Percentiles rank a stretch among this genome's conserved stretches.
phyloP scores from a whole-genome alignment of 108 stramenopile species.

The Schizochytrium sp. region DNA sequence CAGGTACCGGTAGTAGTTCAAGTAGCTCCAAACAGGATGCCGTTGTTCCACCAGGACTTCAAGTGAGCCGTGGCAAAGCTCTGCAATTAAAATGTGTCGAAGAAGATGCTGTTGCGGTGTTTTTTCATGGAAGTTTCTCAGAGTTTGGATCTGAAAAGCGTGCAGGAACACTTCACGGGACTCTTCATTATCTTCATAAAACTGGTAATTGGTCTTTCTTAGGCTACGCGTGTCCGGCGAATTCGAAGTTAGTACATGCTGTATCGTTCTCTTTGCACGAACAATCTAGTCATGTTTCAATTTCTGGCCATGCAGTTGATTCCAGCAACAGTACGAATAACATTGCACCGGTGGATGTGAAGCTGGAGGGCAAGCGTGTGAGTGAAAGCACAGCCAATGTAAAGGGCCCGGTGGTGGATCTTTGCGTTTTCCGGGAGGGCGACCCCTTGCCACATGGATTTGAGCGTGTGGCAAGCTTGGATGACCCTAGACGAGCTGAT shows the following conservation, averaged over 20 bases:
- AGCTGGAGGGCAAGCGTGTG: constrained; percentile 3
- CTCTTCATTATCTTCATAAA: background rate
- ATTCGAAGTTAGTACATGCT: background rate
- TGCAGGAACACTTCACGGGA: background rate
- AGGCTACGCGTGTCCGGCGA: background rate
- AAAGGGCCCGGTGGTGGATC: constrained; percentile 34
- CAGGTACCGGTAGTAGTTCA: background rate
- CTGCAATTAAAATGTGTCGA: background rate
- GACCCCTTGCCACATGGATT: constrained; percentile 6
- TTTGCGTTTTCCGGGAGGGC: constrained; percentile 29
- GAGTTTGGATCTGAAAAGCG: background rate
- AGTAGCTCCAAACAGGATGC: background rate
- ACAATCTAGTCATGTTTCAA: background rate
- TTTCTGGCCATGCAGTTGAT: background rate
- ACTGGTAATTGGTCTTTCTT: background rate
- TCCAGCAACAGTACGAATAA: background rate
- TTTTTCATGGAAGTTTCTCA: background rate
- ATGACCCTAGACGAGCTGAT: background rate
- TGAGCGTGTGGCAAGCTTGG: background rate
- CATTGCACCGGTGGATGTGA: background rate
- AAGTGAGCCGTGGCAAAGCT: background rate
- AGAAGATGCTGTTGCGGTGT: background rate
- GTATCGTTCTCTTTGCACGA: background rate
- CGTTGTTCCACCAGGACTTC: background rate
- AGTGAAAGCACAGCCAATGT: background rate